Percentiles rank a stretch among this genome's conserved stretches.
These are phyloP conservation scores for Thelonectria discophora DNA, from an alignment of 2,329 filamentous ascomycete genomes.

Conservation along the genomic window DNA sequence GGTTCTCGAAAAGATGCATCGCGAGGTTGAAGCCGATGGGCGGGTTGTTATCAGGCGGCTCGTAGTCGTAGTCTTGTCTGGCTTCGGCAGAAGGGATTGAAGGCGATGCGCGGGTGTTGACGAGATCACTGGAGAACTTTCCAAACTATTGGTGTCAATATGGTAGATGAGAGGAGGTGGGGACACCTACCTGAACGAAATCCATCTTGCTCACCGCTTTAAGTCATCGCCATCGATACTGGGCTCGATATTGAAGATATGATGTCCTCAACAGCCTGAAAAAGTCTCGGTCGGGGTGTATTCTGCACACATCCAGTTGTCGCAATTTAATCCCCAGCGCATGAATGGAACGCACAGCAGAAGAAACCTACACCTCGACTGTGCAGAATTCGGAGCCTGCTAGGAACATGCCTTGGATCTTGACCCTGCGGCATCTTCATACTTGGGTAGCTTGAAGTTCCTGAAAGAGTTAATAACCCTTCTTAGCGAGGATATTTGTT, in stretches of 20 bases:
- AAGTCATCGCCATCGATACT: constrained; percentile 3
- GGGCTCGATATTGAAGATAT: background rate
- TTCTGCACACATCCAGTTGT: constrained; percentile 23
- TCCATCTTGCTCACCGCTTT: background rate
- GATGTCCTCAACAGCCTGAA: constrained; percentile 3
- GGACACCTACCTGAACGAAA: constrained; percentile 15
- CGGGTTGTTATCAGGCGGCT: constrained; percentile 19
- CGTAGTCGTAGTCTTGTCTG: constrained; percentile 12
- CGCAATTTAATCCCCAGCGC: constrained; percentile 10
- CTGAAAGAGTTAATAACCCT: no score
- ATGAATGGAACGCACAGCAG: constrained; percentile 17
- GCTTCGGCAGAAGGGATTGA: background rate
- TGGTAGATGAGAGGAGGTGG: background rate
- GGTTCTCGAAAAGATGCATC: constrained; percentile 23
- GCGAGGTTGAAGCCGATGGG: constrained; percentile 16
- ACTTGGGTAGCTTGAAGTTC: no score
- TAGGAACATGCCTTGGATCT: no score
- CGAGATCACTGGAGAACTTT: background rate
- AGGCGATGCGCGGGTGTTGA: constrained; percentile 1
- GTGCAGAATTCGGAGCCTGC: constrained; percentile 1
- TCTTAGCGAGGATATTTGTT: no score
- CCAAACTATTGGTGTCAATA: background rate
- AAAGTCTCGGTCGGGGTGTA: constrained; percentile 20
- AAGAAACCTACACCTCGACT: background rate
- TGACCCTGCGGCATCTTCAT: no score